Evolutionary conservation across 176 grass and related monocot species (phyloP), one percentile per base, ranked within the genome.

Genomic region (Oryza glumipatula): DNA sequence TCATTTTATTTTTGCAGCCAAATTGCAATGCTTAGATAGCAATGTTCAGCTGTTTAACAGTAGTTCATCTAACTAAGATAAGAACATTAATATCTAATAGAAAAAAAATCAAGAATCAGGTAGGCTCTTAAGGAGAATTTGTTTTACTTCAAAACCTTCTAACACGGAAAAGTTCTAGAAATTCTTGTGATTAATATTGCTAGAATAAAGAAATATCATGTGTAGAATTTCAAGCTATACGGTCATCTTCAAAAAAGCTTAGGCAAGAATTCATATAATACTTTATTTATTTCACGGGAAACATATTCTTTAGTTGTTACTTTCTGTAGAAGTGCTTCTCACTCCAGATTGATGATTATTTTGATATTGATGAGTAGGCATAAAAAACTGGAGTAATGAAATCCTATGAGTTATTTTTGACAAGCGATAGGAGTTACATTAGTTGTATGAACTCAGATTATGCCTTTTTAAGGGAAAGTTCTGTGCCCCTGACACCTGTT

Each of bases 11-110:
- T 73, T 74, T 5, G 1, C 61, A 67, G 73, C 14, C 15, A 83
- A 68, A 33, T 32, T 60, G 35, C 23, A 86, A 78, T 90, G 30
- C 22, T 85, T 52, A 54, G 11, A 66, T 76, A 85, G 58, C 73
- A 77, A 38, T 69, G 56, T 67, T 38, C 65, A 71, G 30, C 68
- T 83, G 21, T 77, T 81, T 80, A 65, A 71, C 45, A 52, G 13
- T 48, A 21, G 38, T 73, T 70, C 44, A 17, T 84, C 22, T 75
- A 70, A 84, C 36, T 82, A 61, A 65, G 68, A 84, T 56, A 49
- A 74, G 21, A 61, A 58, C 4, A n/a, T 45, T 67, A 56, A 77
- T 65, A 54, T 78, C 33, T 65, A 44, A 69, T 30, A 17, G 21
- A 77, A 74, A 68, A 47, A 77, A 74, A 68, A 47, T 77, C 46